Percentiles rank a stretch among this genome's conserved stretches.
phyloP scores from a whole-genome alignment of 768 basidiomycete genomes.

The Termitomyces sp. region DNA sequence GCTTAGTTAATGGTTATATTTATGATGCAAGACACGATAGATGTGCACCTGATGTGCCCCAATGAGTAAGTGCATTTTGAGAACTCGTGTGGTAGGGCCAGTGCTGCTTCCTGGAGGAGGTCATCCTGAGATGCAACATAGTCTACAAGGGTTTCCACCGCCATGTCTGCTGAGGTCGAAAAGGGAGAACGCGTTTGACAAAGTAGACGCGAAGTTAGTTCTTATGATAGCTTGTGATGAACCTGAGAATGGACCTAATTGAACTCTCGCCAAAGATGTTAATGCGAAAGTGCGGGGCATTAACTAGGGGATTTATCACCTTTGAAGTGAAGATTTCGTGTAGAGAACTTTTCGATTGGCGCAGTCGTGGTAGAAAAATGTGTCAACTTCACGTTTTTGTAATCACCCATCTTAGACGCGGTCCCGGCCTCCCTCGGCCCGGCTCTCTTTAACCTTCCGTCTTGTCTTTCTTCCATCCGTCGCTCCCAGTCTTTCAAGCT shows the following conservation, averaged over 20 bases:
- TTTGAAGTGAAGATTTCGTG: neutral
- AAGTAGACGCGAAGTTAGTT: neutral
- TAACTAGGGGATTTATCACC: neutral
- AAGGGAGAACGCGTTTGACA: neutral
- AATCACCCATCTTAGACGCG: neutral
- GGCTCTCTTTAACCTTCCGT: neutral
- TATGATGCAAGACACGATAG: neutral
- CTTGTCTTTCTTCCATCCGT: neutral
- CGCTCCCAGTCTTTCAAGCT: neutral
- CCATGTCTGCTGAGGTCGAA: neutral
- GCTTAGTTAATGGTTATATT: constrained; percentile 11
- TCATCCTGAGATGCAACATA: constrained; percentile 46
- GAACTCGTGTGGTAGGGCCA: constrained; percentile 63
- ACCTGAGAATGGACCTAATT: neutral
- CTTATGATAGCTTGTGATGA: too few relatives aligned
- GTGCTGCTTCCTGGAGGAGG: constrained; percentile 47
- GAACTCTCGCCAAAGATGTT: neutral
- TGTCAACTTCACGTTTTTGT: neutral
- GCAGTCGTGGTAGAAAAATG: neutral
- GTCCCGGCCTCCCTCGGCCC: neutral
- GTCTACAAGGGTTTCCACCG: constrained; percentile 36
- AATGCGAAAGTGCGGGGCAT: neutral
- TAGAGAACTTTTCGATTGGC: neutral
- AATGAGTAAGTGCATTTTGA: constrained; percentile 62
- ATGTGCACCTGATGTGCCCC: constrained; percentile 47